Conservation (phyloP, 1,284 basidiomycete genomes). For the Vanrija humicola region DNA sequence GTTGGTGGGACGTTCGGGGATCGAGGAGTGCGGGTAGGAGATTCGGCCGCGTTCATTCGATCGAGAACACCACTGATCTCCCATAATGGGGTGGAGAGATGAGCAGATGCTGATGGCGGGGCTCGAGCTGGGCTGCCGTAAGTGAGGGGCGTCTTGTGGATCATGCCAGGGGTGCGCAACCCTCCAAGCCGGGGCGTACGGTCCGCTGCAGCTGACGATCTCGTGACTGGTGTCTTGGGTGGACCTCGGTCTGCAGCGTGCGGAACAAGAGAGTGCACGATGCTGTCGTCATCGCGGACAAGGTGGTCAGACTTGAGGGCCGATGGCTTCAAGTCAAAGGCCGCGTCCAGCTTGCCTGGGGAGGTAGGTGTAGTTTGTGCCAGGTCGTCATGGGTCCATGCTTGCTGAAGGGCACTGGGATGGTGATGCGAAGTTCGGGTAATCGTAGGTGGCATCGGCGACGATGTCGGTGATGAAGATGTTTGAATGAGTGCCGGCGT, state of each 20-base stretch:
- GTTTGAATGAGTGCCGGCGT: constrained; percentile 44
- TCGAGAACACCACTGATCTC: constrained; percentile 38
- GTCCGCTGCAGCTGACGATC: constrained; percentile 36
- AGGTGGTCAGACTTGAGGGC: constrained; percentile 8
- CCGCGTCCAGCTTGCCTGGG: constrained; percentile 31
- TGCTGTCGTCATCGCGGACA: constrained; percentile 6
- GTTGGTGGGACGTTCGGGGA: constrained; percentile 32
- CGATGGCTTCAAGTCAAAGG: constrained; percentile 43
- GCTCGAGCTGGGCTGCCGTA: constrained; percentile 26
- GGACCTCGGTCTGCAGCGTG: constrained; percentile 14
- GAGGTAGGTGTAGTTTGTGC: constrained; percentile 18
- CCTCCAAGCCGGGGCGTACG: constrained; percentile 22
- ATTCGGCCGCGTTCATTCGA: constrained; percentile 28
- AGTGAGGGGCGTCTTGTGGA: constrained; percentile 33
- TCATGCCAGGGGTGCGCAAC: constrained; percentile 24
- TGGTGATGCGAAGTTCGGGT: constrained; percentile 35
- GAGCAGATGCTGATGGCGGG: constrained; percentile 18
- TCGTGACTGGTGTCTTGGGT: constrained; percentile 42
- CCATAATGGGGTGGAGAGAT: constrained; percentile 42
- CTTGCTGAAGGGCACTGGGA: constrained; percentile 38
- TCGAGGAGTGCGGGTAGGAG: constrained; percentile 21
- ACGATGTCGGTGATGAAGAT: constrained; percentile 46
- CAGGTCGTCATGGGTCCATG: constrained; percentile 45
- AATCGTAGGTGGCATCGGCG: constrained; percentile 46
- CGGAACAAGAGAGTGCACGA: neutral